Evolutionary conservation across 805 yeast species (phyloP).

Genomic region (Saturnispora sekii): DNA sequence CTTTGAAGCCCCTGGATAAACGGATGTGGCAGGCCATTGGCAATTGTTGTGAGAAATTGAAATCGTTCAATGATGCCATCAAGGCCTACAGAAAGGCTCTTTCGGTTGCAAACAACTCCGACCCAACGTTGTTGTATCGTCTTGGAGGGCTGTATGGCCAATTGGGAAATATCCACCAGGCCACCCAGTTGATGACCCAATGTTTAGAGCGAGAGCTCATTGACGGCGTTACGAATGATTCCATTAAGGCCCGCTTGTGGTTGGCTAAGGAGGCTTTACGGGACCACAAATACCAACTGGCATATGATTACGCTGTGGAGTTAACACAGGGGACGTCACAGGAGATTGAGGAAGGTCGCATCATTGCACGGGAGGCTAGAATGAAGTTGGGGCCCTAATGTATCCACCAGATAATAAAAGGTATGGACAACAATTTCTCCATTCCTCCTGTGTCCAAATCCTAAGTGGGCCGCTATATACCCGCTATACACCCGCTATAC

Average conservation of each 20-base stretch:
- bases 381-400: conserved; percentile 31
- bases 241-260: conserved; percentile 79
- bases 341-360: conserved; percentile 82
- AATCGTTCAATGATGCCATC: conserved; percentile 61
- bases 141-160: conserved; percentile 61
- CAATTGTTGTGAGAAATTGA: conserved; percentile 74
- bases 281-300: conserved; percentile 49
- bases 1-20: conserved; percentile 78
- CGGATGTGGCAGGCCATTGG: conserved; percentile 97
- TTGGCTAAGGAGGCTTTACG: conserved; percentile 60
- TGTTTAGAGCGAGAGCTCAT: conserved; percentile 56
- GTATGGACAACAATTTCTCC: background rate
- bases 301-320: conserved; percentile 65
- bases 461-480: too few relatives aligned
- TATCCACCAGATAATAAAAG: background rate
- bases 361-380: conserved; percentile 71
- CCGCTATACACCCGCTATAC: too few relatives aligned
- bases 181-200: conserved; percentile 54
- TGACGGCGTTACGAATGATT: conserved; percentile 64
- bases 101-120: conserved; percentile 39
- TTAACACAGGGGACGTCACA: conserved; percentile 67
- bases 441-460: background rate
- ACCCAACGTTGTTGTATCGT: conserved; percentile 47
- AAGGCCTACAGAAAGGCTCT: conserved; percentile 76
- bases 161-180: conserved; percentile 40